phyloP scores from a whole-genome alignment of 1,284 basidiomycete genomes.

The Phlebopus sp. region DNA sequence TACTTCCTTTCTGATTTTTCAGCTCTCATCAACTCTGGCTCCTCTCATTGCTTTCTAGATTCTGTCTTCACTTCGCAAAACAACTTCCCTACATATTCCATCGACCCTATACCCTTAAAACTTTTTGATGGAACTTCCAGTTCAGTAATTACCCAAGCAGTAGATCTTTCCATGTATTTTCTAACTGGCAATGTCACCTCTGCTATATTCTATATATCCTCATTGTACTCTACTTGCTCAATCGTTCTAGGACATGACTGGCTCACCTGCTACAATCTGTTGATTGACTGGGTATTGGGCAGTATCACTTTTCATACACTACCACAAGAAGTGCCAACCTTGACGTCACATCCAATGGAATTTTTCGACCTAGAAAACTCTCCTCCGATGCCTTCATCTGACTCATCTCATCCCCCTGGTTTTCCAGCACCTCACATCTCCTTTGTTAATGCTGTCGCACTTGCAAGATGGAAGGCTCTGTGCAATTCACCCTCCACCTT shows the following conservation, averaged over 20 bases:
- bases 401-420: neutral
- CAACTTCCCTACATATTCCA: neutral
- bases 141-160: neutral
- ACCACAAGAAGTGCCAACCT: too few relatives aligned
- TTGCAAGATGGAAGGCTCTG: neutral
- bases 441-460: neutral
- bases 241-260: too few relatives aligned
- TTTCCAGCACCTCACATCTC: neutral
- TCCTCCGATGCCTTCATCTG: neutral
- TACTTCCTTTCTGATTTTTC: neutral
- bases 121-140: slow-evolving; percentile 4
- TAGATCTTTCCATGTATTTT: neutral
- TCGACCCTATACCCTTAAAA: neutral
- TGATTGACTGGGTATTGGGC: too few relatives aligned
- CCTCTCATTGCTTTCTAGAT: slow-evolving; percentile 2
- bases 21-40: neutral
- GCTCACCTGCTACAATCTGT: too few relatives aligned
- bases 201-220: neutral
- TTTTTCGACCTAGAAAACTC: too few relatives aligned
- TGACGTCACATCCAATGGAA: too few relatives aligned
- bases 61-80: neutral
- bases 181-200: neutral
- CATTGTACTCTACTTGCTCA: too few relatives aligned
- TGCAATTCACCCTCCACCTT: neutral
- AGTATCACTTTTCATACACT: too few relatives aligned